Percentiles rank a stretch among this genome's conserved stretches.
phyloP scores from a whole-genome alignment of 202 grass and related monocot species.

The Thinopyrum obtusiflorum region DNA sequence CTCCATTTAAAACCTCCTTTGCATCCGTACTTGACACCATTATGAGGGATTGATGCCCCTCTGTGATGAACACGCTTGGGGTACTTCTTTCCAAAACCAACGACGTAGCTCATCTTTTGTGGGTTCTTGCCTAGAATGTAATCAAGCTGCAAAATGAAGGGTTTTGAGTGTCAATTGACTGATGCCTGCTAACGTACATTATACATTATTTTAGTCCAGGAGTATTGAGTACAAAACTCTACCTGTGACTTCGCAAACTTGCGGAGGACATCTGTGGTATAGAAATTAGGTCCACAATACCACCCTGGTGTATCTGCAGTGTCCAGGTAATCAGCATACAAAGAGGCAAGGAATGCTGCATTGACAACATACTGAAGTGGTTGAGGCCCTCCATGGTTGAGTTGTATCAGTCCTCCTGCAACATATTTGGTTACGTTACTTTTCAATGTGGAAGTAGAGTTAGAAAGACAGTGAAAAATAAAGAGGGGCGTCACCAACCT shows the following conservation, averaged over 20 bases:
- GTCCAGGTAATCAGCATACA: slow-evolving; percentile 82
- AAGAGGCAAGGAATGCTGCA: slow-evolving; percentile 82
- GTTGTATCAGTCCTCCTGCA: slow-evolving; percentile 82
- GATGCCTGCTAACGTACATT: not conserved
- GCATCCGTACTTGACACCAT: slow-evolving; percentile 86
- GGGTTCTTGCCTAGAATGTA: slow-evolving; percentile 86
- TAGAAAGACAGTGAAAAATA: slow-evolving; percentile 4
- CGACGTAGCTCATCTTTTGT: slow-evolving; percentile 74
- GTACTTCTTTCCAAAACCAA: slow-evolving; percentile 77
- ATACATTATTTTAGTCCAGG: not conserved
- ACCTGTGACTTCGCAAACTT: slow-evolving; percentile 85
- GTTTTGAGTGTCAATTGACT: slow-evolving; percentile 21
- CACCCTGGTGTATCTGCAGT: slow-evolving; percentile 82
- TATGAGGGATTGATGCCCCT: slow-evolving; percentile 89
- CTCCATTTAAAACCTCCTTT: slow-evolving; percentile 91
- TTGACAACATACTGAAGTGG: slow-evolving; percentile 90
- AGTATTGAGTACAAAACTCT: slow-evolving; percentile 19
- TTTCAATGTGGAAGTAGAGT: not conserved
- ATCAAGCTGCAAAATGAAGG: slow-evolving; percentile 62
- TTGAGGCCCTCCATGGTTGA: slow-evolving; percentile 85
- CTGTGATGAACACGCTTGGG: slow-evolving; percentile 80
- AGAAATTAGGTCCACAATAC: slow-evolving; percentile 93
- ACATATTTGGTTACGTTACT: slow-evolving; percentile 20
- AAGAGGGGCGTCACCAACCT: slow-evolving; percentile 42
- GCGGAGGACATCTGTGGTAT: slow-evolving; percentile 72